A percentile compares a stretch with the other conserved stretches of the same genome.
phyloP scores from a whole-genome alignment of 83 land plant species.

The Thuja plicata region DNA sequence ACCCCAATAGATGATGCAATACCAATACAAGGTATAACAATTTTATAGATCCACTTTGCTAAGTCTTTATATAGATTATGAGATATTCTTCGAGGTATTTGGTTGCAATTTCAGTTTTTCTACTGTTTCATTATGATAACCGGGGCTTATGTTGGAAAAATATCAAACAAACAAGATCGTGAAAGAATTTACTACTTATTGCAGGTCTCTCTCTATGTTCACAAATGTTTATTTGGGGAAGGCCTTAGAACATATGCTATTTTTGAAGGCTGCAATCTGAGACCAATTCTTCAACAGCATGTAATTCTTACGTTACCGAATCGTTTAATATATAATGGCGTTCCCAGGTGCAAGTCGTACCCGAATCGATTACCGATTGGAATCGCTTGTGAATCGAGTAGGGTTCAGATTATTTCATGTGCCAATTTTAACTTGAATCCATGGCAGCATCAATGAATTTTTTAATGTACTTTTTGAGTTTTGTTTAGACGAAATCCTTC shows the following conservation, averaged over 20 bases:
- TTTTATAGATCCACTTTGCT: neutral
- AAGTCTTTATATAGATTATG: neutral
- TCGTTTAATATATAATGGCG: too few species aligned
- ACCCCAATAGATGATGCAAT: neutral
- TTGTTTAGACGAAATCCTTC: too few species aligned
- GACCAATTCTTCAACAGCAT: neutral
- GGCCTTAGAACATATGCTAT: neutral
- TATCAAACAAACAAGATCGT: neutral
- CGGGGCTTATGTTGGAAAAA: neutral
- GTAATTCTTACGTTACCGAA: too few species aligned
- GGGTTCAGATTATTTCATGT: too few species aligned
- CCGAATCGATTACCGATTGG: too few species aligned
- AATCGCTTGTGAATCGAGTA: too few species aligned
- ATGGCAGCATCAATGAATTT: too few species aligned
- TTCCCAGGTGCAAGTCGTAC: too few species aligned
- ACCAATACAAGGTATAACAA: neutral
- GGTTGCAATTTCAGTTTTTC: neutral
- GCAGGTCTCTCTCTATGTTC: neutral
- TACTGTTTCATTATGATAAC: neutral
- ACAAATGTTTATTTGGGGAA: neutral
- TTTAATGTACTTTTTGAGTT: too few species aligned
- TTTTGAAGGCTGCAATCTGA: neutral
- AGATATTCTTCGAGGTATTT: neutral
- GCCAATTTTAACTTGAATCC: too few species aligned
- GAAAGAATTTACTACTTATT: neutral